Percentiles rank a stretch among this genome's conserved stretches.
Conservation (phyloP, 176 grass and related monocot genomes). For the Phyllostachys edulis region DNA sequence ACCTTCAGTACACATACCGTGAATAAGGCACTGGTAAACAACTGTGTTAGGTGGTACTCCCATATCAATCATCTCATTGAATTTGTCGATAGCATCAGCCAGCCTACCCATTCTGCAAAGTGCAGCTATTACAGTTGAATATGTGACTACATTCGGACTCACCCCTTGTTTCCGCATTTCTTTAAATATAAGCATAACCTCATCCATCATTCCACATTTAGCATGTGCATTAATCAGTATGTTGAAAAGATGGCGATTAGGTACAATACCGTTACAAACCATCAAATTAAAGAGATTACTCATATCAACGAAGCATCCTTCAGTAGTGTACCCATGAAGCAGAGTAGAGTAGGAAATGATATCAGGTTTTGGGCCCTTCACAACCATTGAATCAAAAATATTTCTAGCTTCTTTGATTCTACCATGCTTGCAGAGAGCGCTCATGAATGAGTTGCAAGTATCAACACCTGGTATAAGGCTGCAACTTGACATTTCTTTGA, state of each 20-base stretch:
- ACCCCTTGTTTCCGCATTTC: conserved; percentile 24
- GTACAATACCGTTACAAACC: not conserved
- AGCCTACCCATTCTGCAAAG: conserved; percentile 9
- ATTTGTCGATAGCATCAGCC: conserved; percentile 14
- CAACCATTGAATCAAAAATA: conserved; percentile 19
- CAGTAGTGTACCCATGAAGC: not conserved
- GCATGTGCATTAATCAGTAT: conserved; percentile 26
- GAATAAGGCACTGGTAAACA: not conserved
- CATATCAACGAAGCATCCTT: not conserved
- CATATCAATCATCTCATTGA: conserved; percentile 9
- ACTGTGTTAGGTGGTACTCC: not conserved
- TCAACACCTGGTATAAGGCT: too few species aligned
- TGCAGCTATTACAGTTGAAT: not conserved
- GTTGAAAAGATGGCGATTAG: not conserved
- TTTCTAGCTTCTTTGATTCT: conserved; percentile 19
- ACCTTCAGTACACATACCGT: conserved; percentile 28
- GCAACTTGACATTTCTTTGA: too few species aligned
- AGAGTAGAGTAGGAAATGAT: not conserved
- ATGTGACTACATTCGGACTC: not conserved
- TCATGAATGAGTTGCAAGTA: conserved; percentile 18
- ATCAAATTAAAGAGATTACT: conserved; percentile 3
- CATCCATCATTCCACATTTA: not conserved
- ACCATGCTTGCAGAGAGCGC: conserved; percentile 24
- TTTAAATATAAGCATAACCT: not conserved
- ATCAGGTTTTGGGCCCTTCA: not conserved